Conservation (phyloP, 2,329 filamentous ascomycete species). For the Ceratocystis cacaofunesta region DNA sequence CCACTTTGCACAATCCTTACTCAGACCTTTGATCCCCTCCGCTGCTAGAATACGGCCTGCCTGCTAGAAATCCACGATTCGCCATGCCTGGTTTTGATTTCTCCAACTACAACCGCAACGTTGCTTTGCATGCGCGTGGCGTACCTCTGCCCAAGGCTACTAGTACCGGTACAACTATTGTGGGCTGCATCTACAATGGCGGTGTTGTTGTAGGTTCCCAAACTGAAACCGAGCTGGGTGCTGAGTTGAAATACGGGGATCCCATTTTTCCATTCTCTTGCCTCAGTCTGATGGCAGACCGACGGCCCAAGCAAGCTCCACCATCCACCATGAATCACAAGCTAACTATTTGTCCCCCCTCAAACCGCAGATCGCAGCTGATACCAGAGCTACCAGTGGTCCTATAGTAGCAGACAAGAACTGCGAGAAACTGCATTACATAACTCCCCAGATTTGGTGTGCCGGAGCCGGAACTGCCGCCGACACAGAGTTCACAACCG, state of each 20-base stretch:
- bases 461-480: constrained; percentile 94
- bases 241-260: background rate
- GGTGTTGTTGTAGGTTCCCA: constrained; percentile 66
- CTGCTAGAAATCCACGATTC: constrained; percentile 18
- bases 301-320: background rate
- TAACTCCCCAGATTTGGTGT: constrained; percentile 97
- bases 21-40: constrained; percentile 18
- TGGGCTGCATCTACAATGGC: constrained; percentile 90
- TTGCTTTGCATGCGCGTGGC: constrained; percentile 82
- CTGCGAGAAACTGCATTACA: constrained; percentile 99
- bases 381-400: constrained; percentile 91
- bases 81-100: constrained; percentile 97
- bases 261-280: background rate
- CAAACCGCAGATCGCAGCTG: constrained; percentile 86
- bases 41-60: background rate
- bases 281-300: background rate
- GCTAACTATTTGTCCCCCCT: constrained; percentile 11
- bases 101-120: constrained; percentile 99
- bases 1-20: constrained; percentile 15
- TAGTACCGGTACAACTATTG: constrained; percentile 96
- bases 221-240: constrained; percentile 5
- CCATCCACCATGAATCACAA: background rate
- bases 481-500: constrained; percentile 97
- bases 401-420: constrained; percentile 99
- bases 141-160: constrained; percentile 94